Percentiles rank a stretch among this genome's conserved stretches.
These are phyloP conservation scores for Diaporthe aspalathi DNA, from an alignment of 2,329 filamentous ascomycete species.

Conservation along the genomic window DNA sequence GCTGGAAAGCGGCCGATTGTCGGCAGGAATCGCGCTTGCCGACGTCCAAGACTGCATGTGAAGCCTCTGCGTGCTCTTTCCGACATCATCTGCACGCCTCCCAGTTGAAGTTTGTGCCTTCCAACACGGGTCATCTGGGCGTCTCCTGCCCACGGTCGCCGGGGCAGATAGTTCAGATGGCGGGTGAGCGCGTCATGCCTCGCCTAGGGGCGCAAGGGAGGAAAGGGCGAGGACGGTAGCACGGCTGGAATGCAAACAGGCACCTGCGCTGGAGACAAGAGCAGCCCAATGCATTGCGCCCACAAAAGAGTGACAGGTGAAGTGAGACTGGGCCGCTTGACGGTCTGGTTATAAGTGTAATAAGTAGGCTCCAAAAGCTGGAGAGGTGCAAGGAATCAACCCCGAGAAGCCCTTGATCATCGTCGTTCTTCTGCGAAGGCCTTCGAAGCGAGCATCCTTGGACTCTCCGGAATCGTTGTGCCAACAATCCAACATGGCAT, in stretches of 20 bases:
- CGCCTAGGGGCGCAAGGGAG: not conserved
- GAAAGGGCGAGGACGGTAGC: constrained; percentile 31
- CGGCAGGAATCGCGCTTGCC: not conserved
- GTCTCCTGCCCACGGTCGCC: not conserved
- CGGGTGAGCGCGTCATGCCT: constrained; percentile 7
- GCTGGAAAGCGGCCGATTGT: not conserved
- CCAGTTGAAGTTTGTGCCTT: not conserved
- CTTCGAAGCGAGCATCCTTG: no score
- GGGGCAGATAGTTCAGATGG: not conserved
- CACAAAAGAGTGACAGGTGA: not conserved
- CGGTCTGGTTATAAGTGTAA: constrained; percentile 25
- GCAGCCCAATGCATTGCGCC: not conserved
- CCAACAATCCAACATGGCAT: constrained; percentile 23
- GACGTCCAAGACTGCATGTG: not conserved
- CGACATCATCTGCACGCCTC: constrained; percentile 9
- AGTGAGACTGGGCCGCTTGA: constrained; percentile 3
- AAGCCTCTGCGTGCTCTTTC: constrained; percentile 21
- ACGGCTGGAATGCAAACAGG: constrained; percentile 37
- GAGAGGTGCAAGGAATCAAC: not conserved
- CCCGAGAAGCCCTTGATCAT: not conserved
- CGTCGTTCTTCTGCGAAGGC: not conserved
- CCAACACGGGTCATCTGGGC: not conserved
- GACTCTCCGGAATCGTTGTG: not conserved
- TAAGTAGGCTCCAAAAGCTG: not conserved
- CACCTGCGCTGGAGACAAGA: constrained; percentile 2